Conservation (phyloP, 345 rosid genomes). For the Cardamine chenopodiifolia region DNA sequence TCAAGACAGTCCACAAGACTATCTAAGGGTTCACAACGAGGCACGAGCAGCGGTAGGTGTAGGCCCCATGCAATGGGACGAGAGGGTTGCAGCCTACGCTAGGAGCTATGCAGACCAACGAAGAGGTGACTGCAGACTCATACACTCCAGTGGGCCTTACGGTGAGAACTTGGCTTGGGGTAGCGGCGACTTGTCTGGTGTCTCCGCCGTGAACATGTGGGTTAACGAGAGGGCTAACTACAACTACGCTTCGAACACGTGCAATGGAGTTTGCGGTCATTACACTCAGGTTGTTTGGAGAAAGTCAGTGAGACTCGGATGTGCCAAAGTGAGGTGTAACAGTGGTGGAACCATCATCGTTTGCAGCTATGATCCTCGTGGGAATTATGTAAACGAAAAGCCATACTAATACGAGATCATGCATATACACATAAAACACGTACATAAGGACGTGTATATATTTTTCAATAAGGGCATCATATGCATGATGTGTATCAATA, state of each 20-base stretch:
- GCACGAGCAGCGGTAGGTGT: constrained; percentile 20
- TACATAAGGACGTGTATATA: not conserved
- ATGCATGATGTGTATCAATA: constrained; percentile 12
- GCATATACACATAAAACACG: not conserved
- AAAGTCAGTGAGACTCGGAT: constrained; percentile 37
- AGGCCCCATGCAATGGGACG: constrained; percentile 33
- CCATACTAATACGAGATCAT: not conserved
- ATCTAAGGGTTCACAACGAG: constrained; percentile 26
- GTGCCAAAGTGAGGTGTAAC: constrained; percentile 33
- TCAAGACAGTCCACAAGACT: constrained; percentile 38
- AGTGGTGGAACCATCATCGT: constrained; percentile 39
- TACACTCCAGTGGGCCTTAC: constrained; percentile 33
- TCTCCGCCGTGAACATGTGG: constrained; percentile 28
- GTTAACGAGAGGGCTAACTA: constrained; percentile 33
- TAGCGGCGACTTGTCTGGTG: constrained; percentile 11
- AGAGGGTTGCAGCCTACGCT: constrained; percentile 12
- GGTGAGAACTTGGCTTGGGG: constrained; percentile 30
- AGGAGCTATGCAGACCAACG: constrained; percentile 18
- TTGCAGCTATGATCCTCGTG: constrained; percentile 36
- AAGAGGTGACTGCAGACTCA: constrained; percentile 21
- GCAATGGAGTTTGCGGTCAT: constrained; percentile 31
- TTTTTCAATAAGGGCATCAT: constrained; percentile 3
- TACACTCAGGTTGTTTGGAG: constrained; percentile 43
- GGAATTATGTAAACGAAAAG: not conserved
- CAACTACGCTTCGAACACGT: constrained; percentile 21